Base-by-base conservation (phyloP, 1,284 basidiomycete species). In the Apiotrichum porosum region DNA sequence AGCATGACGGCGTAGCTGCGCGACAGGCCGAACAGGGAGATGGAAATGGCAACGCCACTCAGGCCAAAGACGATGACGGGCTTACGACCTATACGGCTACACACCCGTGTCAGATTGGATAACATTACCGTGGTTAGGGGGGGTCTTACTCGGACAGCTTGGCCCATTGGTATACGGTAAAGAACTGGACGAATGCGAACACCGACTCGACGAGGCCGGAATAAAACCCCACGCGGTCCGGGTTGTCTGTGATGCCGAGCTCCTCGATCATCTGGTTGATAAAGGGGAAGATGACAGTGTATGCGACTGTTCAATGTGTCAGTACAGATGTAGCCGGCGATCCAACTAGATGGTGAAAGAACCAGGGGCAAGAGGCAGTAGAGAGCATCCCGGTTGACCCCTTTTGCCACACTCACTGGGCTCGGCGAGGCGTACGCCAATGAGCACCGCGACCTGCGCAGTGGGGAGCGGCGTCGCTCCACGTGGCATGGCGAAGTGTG, bases 101-200 rank as follows among this genome's bases (percentile, higher is more conserved):
- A 22, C 15, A 17, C 24, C 14, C 13, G 28, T 18, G 19, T 4
- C n/a, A 2, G n/a, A n/a, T n/a, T n/a, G n/a, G n/a, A n/a, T n/a
- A n/a, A n/a, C n/a, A n/a, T n/a, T n/a, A n/a, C n/a, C n/a, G n/a
- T n/a, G n/a, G n/a, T n/a, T n/a, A n/a, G n/a, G n/a, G n/a, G n/a
- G n/a, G n/a, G n/a, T n/a, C n/a, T n/a, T n/a, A n/a, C n/a, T 72
- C 70, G 31, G 66, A 69, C 14, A 70, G 49, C 41, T 64, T 68
- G 9, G 67, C 68, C 70, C 70, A 72, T 44, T 72, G 67, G 44
- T 72, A 72, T 0, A 72, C 69, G 2, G 65, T 72, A 38, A 63
- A 66, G 50, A 70, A 68, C 44, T 73, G 71, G 1, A 69, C 67
- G 14, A 68, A 42, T 5, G 64, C 61, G 46, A 68, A 68, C 10